phyloP scores from a whole-genome alignment of 352 stramenopile species.

The Pythium coloratum region DNA sequence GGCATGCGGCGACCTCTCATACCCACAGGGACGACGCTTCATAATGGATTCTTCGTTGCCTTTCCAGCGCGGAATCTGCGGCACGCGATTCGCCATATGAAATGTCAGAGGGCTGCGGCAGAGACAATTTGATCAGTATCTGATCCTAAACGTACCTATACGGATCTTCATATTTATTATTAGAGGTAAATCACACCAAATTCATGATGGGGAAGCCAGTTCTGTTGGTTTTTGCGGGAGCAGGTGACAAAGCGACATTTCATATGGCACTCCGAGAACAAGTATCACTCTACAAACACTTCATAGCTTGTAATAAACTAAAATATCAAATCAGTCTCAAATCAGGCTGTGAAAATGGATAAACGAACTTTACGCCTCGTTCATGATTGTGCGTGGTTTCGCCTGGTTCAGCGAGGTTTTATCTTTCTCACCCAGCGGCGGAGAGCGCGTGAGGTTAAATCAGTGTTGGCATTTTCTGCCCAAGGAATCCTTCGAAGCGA shows the following conservation, averaged over 20 bases:
- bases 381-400: constrained; percentile 7
- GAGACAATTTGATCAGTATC: too few species aligned
- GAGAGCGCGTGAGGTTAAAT: constrained; percentile 29
- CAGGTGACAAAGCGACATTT: background rate
- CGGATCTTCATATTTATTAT: background rate
- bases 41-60: background rate
- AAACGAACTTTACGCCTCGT: background rate
- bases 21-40: too few species aligned
- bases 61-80: background rate
- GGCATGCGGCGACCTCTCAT: background rate
- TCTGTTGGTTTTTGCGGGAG: background rate
- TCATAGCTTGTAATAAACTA: too few species aligned
- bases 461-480: constrained; percentile 15
- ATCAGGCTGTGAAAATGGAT: constrained; percentile 14
- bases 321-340: background rate
- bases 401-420: background rate
- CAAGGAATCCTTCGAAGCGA: constrained; percentile 17
- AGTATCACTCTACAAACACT: background rate
- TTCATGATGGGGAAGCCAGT: background rate
- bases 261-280: background rate
- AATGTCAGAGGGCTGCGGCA: background rate
- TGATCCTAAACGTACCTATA: background rate
- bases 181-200: background rate
- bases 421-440: background rate
- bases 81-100: background rate